These are phyloP conservation scores for Hyaloscypha hepaticicola DNA, from an alignment of 495 filamentous ascomycete genomes.

Conservation along the genomic window DNA sequence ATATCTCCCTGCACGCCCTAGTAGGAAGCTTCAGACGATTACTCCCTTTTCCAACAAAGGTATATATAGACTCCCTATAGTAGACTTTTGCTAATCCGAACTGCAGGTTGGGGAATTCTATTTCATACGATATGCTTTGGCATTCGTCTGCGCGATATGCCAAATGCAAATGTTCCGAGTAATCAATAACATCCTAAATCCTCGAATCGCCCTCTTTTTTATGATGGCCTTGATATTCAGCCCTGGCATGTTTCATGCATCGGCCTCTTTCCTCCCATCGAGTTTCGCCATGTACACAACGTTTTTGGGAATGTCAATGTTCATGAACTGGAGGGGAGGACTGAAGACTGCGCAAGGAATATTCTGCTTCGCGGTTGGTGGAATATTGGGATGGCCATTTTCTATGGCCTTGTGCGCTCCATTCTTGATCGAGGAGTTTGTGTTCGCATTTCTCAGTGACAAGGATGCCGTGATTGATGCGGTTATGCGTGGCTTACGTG, in stretches of 20 bases:
- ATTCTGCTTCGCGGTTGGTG: conserved; percentile 89
- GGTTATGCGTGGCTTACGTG: conserved; percentile 60
- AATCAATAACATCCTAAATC: conserved; percentile 70
- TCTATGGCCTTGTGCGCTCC: conserved; percentile 79
- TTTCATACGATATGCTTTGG: conserved; percentile 72
- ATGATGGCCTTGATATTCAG: conserved; percentile 70
- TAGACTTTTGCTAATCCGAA: background rate
- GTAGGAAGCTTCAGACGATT: conserved; percentile 63
- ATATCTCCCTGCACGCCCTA: conserved; percentile 79
- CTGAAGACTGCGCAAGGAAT: conserved; percentile 78
- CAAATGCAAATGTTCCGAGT: conserved; percentile 78
- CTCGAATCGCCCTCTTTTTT: conserved; percentile 80
- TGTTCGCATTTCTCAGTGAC: conserved; percentile 58
- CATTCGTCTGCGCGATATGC: conserved; percentile 71
- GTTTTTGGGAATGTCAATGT: conserved; percentile 82
- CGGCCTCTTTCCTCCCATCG: conserved; percentile 82
- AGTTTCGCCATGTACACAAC: conserved; percentile 96
- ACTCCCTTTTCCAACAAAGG: conserved; percentile 57
- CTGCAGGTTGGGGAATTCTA: conserved; percentile 77
- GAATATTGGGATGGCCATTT: conserved; percentile 94
- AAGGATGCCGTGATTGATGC: conserved; percentile 56
- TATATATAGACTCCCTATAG: conserved; percentile 7
- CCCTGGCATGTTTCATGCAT: conserved; percentile 92
- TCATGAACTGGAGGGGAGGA: conserved; percentile 80
- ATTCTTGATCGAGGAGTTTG: conserved; percentile 72